Base-by-base conservation (phyloP, 495 filamentous ascomycete species). In the Penicillium verhagenii region DNA sequence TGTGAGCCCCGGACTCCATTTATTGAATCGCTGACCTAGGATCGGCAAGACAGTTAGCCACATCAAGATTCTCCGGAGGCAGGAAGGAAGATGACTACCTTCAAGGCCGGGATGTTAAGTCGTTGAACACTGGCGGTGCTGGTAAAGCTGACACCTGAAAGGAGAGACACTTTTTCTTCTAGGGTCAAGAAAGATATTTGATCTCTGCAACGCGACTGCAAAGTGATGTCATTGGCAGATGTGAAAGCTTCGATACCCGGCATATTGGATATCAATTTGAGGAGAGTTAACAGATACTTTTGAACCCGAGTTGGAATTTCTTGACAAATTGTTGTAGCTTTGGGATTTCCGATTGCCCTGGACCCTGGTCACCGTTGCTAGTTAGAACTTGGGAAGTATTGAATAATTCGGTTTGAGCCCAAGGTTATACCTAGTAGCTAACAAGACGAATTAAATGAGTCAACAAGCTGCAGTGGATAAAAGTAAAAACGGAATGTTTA, bases 21-120 rank as follows among this genome's bases (percentile, higher is more conserved):
- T 11, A 55, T 48, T 21, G 53, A 55, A 55, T 55, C 53, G 21
- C 45, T 48, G 53, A 55, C 53, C 53, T 55, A 23, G n/a, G 24
- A 1, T n/a, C n/a, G 13, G 29, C 13, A 9, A 44, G 7, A 44
- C 21, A 23, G 6, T 39, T 44, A 13, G 19, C 21, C 14, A 11
- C 1, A 13, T 3, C 9, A 44, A 4, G n/a, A n/a, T n/a, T n/a
- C n/a, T n/a, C n/a, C n/a, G n/a, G n/a, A n/a, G n/a, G n/a, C n/a
- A n/a, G n/a, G 5, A 2, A 25, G 40, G 21, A 24, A 10, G 25
- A 35, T 16, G 48, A 10, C 51, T 35, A 44, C 48, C 18, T 43
- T 25, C 35, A 50, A 50, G 19, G 26, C 11, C 10, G 40, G 38
- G 29, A 56, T 50, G 4, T 20, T 37, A 4, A 40, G 8, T 35